Percentiles rank a stretch among this genome's conserved stretches.
These are phyloP conservation scores for Melaleuca quinquenervia DNA, from an alignment of 345 rosid species.

Conservation along the genomic window DNA sequence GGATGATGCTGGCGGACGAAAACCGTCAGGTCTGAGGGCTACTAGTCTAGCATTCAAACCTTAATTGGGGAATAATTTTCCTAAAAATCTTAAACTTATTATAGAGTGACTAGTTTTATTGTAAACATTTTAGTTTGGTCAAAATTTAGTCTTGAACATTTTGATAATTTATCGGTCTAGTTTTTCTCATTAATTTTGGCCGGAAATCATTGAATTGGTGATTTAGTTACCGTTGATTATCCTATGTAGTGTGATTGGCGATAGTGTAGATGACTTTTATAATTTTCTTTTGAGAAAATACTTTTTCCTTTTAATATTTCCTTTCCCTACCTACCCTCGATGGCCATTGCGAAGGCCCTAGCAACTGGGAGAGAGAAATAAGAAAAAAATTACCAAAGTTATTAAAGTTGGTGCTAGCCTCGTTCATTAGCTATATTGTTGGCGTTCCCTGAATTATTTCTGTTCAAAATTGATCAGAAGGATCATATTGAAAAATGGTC, in stretches of 20 bases:
- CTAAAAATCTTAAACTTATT: neutral
- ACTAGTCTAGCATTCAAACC: neutral
- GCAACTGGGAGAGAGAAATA: rapidly evolving
- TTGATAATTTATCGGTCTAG: neutral
- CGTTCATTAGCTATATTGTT: rapidly evolving
- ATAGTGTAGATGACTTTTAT: rapidly evolving
- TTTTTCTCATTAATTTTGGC: rapidly evolving
- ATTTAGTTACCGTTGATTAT: neutral
- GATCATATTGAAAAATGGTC: neutral
- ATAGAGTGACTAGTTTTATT: rapidly evolving
- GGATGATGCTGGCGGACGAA: neutral
- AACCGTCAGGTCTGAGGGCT: neutral
- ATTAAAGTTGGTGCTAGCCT: rapidly evolving
- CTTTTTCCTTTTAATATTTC: neutral
- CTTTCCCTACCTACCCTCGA: neutral
- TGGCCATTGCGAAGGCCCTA: neutral
- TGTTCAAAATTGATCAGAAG: rapidly evolving
- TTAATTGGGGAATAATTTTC: neutral
- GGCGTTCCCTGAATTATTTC: rapidly evolving
- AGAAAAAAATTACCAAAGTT: neutral
- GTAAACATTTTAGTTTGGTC: rapidly evolving
- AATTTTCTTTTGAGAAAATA: rapidly evolving
- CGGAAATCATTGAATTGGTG: neutral
- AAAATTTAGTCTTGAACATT: neutral
- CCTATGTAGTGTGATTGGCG: rapidly evolving